A percentile compares a stretch with the other conserved stretches of the same genome.
These are phyloP conservation scores for Ustilago cynodontis DNA, from an alignment of 1,284 basidiomycete species.

Conservation along the genomic window DNA sequence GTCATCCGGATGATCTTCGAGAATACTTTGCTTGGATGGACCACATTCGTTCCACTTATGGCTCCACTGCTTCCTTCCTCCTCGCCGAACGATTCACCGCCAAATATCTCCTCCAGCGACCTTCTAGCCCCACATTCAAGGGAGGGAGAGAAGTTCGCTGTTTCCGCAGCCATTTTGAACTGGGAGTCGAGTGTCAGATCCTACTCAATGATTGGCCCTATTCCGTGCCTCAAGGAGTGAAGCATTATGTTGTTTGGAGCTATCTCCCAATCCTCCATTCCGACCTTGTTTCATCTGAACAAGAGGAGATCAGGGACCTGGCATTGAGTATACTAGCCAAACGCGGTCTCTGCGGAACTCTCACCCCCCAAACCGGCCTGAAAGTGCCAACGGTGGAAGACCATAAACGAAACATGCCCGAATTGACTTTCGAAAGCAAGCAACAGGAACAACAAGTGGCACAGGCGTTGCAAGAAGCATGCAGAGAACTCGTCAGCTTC, in stretches of 20 bases:
- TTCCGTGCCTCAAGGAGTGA: constrained; percentile 13
- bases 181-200: constrained; percentile 24
- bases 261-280: constrained; percentile 23
- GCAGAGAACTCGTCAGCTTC: constrained; percentile 8
- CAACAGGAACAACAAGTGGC: not conserved
- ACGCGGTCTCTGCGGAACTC: constrained; percentile 29
- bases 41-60: constrained; percentile 28
- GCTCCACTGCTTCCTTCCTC: constrained; percentile 17
- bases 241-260: constrained; percentile 33
- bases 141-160: not conserved
- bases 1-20: constrained; percentile 29
- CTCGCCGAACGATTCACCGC: constrained; percentile 28
- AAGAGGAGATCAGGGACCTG: not conserved
- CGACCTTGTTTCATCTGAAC: constrained; percentile 2
- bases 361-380: not conserved
- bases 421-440: not conserved
- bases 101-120: constrained; percentile 3
- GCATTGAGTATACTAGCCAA: constrained; percentile 25
- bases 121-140: not conserved
- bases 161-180: constrained; percentile 14
- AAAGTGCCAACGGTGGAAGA: constrained; percentile 2
- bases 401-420: constrained; percentile 11
- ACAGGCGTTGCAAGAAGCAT: not conserved
- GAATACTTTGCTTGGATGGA: constrained; percentile 50
- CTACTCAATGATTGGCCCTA: constrained; percentile 44